phyloP scores from a whole-genome alignment of 169 alveolate species.

The Plasmodium yoelii region DNA sequence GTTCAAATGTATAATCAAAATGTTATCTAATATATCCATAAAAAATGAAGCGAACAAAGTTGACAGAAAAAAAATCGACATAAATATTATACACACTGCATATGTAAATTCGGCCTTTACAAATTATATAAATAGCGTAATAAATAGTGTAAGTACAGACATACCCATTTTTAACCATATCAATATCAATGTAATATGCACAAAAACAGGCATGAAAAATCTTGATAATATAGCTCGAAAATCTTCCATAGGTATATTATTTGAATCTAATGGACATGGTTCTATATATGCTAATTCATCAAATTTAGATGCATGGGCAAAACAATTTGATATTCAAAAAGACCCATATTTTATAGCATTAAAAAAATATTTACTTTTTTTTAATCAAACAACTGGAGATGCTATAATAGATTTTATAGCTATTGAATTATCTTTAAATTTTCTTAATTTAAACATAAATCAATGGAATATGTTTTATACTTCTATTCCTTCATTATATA shows the following conservation, averaged over 20 bases:
- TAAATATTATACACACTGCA: conserved; percentile 64
- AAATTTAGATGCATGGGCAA: conserved; percentile 44
- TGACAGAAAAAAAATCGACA: conserved; percentile 27
- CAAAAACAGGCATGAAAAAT: conserved; percentile 81
- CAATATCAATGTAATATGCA: conserved; percentile 63
- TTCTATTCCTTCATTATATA: conserved; percentile 78
- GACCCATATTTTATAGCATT: conserved; percentile 40
- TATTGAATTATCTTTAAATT: conserved; percentile 76
- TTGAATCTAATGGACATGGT: conserved; percentile 87
- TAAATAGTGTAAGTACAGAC: background rate
- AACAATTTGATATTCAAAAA: background rate
- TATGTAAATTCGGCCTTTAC: conserved; percentile 44
- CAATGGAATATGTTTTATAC: conserved; percentile 75
- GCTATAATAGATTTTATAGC: conserved; percentile 80
- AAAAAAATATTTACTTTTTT: conserved; percentile 66
- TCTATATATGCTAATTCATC: conserved; percentile 45
- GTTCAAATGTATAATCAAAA: conserved; percentile 58
- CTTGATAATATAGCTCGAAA: conserved; percentile 69
- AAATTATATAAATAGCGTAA: conserved; percentile 16
- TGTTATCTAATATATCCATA: conserved; percentile 22
- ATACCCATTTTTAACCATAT: conserved; percentile 38
- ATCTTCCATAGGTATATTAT: conserved; percentile 78
- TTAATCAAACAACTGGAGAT: conserved; percentile 76
- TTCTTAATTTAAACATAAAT: conserved; percentile 53
- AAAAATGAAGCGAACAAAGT: conserved; percentile 15